Percentiles rank a stretch among this genome's conserved stretches.
phyloP scores from a whole-genome alignment of 352 stramenopile genomes.

The Phytophthora uliginosa region DNA sequence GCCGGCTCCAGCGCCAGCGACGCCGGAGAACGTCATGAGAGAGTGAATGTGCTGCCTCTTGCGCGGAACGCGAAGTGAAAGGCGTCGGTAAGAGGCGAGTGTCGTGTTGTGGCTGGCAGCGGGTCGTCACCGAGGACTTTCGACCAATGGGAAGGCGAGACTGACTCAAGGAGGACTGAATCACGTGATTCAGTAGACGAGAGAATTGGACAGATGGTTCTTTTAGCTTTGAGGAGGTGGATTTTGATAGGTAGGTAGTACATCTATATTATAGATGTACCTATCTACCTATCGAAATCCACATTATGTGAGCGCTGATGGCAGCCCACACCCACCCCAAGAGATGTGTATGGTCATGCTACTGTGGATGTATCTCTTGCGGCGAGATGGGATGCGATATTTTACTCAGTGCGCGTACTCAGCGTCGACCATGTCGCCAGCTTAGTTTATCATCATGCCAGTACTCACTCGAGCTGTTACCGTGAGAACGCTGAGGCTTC shows the following conservation, averaged over 20 bases:
- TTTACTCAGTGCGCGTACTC: background rate
- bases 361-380: background rate
- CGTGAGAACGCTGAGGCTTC: too few species aligned
- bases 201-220: too few species aligned
- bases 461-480: too few species aligned
- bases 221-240: background rate
- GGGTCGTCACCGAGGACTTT: constrained; percentile 11
- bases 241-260: background rate
- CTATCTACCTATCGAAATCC: too few species aligned
- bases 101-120: constrained; percentile 20
- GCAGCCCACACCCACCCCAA: too few species aligned
- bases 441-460: too few species aligned
- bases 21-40: constrained; percentile 26
- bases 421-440: too few species aligned
- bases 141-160: background rate
- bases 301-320: too few species aligned
- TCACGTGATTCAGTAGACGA: background rate
- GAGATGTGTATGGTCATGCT: too few species aligned
- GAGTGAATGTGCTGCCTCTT: constrained; percentile 8
- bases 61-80: constrained; percentile 30
- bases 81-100: constrained; percentile 8
- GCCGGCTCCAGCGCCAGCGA: too few species aligned
- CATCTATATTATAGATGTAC: too few species aligned
- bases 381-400: background rate
- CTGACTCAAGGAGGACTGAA: background rate